Evolutionary conservation across 495 filamentous ascomycete genomes (phyloP).

Genomic region (Penicillium pulvis): DNA sequence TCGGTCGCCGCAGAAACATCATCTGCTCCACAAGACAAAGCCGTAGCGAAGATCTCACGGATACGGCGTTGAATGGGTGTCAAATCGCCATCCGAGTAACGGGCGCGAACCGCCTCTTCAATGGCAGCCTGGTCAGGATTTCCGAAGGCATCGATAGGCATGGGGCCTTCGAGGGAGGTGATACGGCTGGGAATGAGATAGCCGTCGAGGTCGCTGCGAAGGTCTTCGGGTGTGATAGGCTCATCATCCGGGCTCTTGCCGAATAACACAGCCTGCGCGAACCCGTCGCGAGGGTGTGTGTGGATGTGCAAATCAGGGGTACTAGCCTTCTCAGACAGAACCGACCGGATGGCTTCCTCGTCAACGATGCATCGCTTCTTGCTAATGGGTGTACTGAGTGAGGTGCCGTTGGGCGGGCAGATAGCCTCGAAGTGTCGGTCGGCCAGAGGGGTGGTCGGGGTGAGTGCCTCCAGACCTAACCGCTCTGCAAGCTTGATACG

Average conservation of each 20-base stretch:
- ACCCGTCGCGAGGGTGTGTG: slow-evolving; percentile 19
- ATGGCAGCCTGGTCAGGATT: slow-evolving; percentile 29
- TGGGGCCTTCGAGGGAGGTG: slow-evolving; percentile 21
- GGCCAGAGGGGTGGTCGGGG: slow-evolving; percentile 27
- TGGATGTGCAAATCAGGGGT: slow-evolving; percentile 13
- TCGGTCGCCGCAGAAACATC: slow-evolving; percentile 32
- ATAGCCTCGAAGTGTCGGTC: slow-evolving; percentile 37
- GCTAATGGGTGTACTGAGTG: slow-evolving; percentile 26
- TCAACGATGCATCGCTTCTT: slow-evolving; percentile 20
- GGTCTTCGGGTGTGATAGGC: slow-evolving; percentile 8
- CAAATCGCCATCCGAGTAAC: slow-evolving; percentile 14
- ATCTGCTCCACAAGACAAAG: slow-evolving; percentile 20
- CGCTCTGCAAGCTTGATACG: slow-evolving; percentile 43
- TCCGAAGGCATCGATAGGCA: slow-evolving; percentile 29
- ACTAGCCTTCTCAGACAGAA: slow-evolving; percentile 2
- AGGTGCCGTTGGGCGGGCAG: slow-evolving; percentile 37
- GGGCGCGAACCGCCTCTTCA: slow-evolving; percentile 20
- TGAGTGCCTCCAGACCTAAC: slow-evolving; percentile 30
- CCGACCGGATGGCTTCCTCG: slow-evolving; percentile 7
- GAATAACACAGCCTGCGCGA: slow-evolving; percentile 23
- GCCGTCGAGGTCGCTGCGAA: slow-evolving; percentile 25
- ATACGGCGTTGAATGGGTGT: slow-evolving; percentile 29
- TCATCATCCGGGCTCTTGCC: slow-evolving; percentile 6
- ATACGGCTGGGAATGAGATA: slow-evolving; percentile 37
- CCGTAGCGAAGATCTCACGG: slow-evolving; percentile 32